Percentiles rank a stretch among this genome's conserved stretches.
Evolutionary conservation across 2,329 filamentous ascomycete genomes (phyloP).

Genomic region (Talaromyces islandicus): DNA sequence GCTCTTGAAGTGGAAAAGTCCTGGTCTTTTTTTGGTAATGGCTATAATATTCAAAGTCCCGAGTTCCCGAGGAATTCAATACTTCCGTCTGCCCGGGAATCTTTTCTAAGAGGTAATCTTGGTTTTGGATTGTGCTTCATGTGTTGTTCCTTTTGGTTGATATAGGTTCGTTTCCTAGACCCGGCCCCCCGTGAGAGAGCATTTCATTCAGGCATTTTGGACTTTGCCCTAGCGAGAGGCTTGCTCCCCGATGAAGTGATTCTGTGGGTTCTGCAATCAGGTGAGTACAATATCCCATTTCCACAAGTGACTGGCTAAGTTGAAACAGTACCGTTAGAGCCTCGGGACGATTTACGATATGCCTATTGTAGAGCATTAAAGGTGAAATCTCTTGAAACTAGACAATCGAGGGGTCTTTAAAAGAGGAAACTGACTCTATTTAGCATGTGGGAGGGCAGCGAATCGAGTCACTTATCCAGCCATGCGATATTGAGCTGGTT

Average conservation of each 20-base stretch:
- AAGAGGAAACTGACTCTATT: not conserved
- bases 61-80: constrained; percentile 32
- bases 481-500: constrained; percentile 41
- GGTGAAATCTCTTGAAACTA: constrained; percentile 14
- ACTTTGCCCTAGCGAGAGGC: constrained; percentile 45
- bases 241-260: constrained; percentile 59
- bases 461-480: constrained; percentile 31
- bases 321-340: constrained; percentile 47
- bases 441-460: constrained; percentile 24
- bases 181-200: constrained; percentile 50
- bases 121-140: not conserved
- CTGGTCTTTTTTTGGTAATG: constrained; percentile 53
- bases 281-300: constrained; percentile 17
- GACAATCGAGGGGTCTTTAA: constrained; percentile 11
- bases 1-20: constrained; percentile 47
- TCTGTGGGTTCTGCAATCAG: constrained; percentile 51
- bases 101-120: constrained; percentile 27
- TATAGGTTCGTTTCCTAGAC: constrained; percentile 27
- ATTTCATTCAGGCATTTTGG: constrained; percentile 58
- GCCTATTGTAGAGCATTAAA: constrained; percentile 56
- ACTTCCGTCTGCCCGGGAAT: constrained; percentile 22
- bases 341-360: constrained; percentile 49
- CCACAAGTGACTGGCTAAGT: not conserved
- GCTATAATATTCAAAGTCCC: constrained; percentile 15
- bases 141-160: not conserved